Evolutionary conservation across 371 early-diverging fungal genomes (phyloP).

Genomic region (Chytridium lagenaria): DNA sequence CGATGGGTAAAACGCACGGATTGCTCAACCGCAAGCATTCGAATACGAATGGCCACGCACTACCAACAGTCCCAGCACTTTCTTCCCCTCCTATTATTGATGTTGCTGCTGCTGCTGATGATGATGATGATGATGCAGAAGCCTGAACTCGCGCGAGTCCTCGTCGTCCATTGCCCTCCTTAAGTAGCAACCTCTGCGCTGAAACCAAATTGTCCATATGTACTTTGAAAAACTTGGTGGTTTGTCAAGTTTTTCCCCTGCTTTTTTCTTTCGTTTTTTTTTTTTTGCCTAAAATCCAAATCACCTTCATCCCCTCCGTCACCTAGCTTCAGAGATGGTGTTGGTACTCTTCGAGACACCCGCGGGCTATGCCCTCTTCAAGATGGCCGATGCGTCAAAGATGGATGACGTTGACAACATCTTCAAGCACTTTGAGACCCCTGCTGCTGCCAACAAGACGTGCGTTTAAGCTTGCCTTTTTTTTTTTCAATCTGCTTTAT

Average conservation of each 20-base stretch:
- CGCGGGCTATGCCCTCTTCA: conserved; percentile 96
- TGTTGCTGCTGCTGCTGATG: no score
- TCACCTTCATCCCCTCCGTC: neutral
- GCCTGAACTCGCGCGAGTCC: no score
- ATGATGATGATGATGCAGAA: no score
- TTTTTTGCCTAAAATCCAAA: neutral
- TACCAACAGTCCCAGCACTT: no score
- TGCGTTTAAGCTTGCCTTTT: conserved; percentile 54
- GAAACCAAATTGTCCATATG: neutral
- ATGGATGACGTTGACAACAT: conserved; percentile 87
- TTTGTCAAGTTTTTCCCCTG: neutral
- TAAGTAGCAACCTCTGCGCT: no score
- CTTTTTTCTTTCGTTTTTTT: conserved; percentile 3
- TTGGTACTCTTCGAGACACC: conserved; percentile 91
- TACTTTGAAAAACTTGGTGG: neutral
- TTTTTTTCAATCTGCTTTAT: no score
- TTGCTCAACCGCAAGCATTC: no score
- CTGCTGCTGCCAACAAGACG: conserved; percentile 82
- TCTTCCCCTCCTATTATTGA: no score
- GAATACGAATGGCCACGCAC: no score
- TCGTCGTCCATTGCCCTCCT: no score
- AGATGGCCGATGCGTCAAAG: conserved; percentile 73
- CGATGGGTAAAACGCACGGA: no score
- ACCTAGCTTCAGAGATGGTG: conserved; percentile 19
- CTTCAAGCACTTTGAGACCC: conserved; percentile 77